A percentile compares a stretch with the other conserved stretches of the same genome.
phyloP scores from a whole-genome alignment of 495 filamentous ascomycete species.

The Rhizodiscina lignyota region DNA sequence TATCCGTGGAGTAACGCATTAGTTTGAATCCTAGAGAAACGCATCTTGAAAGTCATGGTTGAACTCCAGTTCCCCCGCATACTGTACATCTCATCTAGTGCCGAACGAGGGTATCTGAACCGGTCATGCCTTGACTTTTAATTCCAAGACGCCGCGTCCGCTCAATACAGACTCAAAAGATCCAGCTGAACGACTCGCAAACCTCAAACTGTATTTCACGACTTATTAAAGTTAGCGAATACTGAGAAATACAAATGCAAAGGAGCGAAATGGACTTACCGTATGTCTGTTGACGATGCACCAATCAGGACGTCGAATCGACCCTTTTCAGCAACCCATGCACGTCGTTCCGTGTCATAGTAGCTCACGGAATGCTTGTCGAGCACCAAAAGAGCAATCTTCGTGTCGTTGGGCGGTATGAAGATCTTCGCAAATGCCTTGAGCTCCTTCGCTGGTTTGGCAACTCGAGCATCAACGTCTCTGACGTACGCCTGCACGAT shows the following conservation, averaged over 20 bases:
- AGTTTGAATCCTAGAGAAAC: no score
- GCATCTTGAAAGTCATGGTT: no score
- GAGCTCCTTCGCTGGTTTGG: conserved; percentile 42
- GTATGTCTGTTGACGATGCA: conserved; percentile 27
- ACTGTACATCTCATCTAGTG: no score
- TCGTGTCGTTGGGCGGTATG: conserved; percentile 40
- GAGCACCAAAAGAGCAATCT: conserved; percentile 41
- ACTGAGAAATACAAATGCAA: background rate
- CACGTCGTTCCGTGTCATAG: conserved; percentile 52
- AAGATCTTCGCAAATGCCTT: conserved; percentile 55
- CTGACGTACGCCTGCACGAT: conserved; percentile 54
- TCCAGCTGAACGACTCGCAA: conserved; percentile 40
- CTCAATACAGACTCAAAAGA: no score
- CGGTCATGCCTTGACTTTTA: no score
- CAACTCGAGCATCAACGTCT: conserved; percentile 40
- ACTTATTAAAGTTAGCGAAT: conserved; percentile 15
- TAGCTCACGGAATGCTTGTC: conserved; percentile 58
- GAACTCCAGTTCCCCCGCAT: no score
- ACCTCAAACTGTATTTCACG: conserved; percentile 34
- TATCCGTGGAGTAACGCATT: no score
- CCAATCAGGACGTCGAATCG: conserved; percentile 41
- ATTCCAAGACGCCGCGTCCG: no score
- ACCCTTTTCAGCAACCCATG: conserved; percentile 70
- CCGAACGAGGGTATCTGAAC: no score
- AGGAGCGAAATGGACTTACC: conserved; percentile 9